These are phyloP conservation scores for Raddia guianensis DNA, from an alignment of 176 grass and related monocot genomes.

Conservation along the genomic window DNA sequence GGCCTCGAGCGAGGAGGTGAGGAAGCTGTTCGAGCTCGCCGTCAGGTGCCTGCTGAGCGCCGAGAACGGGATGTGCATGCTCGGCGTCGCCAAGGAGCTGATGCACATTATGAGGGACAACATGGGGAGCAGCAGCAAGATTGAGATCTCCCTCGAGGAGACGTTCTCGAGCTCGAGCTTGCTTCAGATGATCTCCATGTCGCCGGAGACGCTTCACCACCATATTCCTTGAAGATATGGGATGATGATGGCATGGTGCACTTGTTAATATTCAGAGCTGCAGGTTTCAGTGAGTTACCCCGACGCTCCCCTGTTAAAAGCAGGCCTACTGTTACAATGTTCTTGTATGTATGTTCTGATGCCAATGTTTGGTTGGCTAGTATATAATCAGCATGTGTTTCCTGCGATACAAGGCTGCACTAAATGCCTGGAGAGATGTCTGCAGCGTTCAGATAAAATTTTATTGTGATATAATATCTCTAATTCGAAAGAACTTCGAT, in stretches of 20 bases:
- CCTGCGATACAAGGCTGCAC: constrained; percentile 11
- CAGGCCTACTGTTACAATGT: neutral
- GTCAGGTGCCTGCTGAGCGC: constrained; percentile 71
- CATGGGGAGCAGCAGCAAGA: constrained; percentile 79
- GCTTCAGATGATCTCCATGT: constrained; percentile 98
- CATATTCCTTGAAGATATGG: constrained; percentile 41
- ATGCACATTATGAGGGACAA: constrained; percentile 57
- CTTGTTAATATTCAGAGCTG: constrained; percentile 29
- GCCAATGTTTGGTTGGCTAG: constrained; percentile 19
- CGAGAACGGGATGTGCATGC: constrained; percentile 60
- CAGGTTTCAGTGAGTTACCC: neutral
- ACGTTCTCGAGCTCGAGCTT: constrained; percentile 91
- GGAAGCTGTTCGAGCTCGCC: constrained; percentile 68
- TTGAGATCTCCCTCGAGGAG: constrained; percentile 80
- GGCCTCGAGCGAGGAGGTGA: constrained; percentile 61
- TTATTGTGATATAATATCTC: constrained; percentile 35
- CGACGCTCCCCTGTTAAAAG: neutral
- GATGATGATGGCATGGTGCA: neutral
- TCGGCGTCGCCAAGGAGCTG: constrained; percentile 65
- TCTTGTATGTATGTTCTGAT: neutral
- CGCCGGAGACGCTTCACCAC: constrained; percentile 68
- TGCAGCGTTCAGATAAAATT: constrained; percentile 25
- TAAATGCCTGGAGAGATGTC: constrained; percentile 23
- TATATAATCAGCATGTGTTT: constrained; percentile 3
- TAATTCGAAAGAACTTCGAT: constrained; percentile 29